Conservation (phyloP, 768 basidiomycete species). For the Boletus vermiculosoides region DNA sequence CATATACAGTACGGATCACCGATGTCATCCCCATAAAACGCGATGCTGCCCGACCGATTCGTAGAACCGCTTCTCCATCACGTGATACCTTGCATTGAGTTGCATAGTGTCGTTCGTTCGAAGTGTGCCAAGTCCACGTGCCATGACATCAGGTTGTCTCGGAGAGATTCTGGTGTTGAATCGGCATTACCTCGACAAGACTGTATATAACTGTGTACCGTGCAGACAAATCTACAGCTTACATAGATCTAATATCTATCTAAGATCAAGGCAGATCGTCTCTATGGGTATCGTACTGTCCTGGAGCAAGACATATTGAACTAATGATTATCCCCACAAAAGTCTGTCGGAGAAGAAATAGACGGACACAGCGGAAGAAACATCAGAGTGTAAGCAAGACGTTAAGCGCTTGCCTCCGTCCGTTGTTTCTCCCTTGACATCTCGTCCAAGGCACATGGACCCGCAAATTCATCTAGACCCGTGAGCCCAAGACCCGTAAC, state of each 20-base stretch:
- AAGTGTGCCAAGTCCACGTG: neutral
- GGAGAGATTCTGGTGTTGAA: neutral
- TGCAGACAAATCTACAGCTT: neutral
- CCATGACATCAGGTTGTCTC: neutral
- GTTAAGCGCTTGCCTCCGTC: conserved; percentile 1
- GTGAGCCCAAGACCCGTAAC: conserved; percentile 30
- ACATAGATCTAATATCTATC: neutral
- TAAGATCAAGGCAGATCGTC: neutral
- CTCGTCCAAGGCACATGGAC: conserved; percentile 14
- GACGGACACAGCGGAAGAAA: neutral
- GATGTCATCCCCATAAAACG: too few species aligned
- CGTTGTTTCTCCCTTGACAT: conserved; percentile 11
- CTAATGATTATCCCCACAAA: neutral
- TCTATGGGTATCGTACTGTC: neutral
- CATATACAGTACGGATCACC: neutral
- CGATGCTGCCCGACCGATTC: neutral
- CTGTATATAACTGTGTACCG: too few species aligned
- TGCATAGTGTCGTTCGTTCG: neutral
- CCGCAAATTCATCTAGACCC: conserved; percentile 20
- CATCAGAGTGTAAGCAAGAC: neutral
- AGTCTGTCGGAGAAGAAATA: neutral
- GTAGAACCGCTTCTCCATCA: neutral
- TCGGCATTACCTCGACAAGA: neutral
- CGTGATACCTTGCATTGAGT: neutral
- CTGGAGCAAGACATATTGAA: neutral